Percentiles rank a stretch among this genome's conserved stretches.
Evolutionary conservation across 2,329 filamentous ascomycete species (phyloP).

Genomic region (Microdochium trichocladiopsis): DNA sequence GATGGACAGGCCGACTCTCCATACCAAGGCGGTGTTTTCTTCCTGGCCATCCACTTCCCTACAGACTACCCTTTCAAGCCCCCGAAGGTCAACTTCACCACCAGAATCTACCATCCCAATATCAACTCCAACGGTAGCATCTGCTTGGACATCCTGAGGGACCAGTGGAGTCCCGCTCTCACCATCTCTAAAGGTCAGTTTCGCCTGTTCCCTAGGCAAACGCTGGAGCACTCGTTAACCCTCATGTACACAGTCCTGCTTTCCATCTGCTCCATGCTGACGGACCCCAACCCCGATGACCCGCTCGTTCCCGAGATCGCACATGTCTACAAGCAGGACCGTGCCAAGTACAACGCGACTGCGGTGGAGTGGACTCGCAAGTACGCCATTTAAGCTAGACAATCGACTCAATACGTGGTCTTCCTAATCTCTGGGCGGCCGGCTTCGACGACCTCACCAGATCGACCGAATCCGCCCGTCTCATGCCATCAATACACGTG

Average conservation of each 20-base stretch:
- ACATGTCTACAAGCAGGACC: conserved; percentile 99
- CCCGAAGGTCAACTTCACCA: conserved; percentile 99
- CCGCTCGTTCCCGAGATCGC: conserved; percentile 98
- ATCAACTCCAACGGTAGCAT: conserved; percentile 99
- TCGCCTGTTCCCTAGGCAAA: neutral
- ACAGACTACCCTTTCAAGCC: conserved; percentile 99
- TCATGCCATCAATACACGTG: neutral
- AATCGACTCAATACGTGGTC: conserved; percentile 8
- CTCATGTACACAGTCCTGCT: conserved; percentile 62
- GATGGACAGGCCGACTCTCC: conserved; percentile 77
- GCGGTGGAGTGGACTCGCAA: conserved; percentile 98
- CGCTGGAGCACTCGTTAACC: neutral
- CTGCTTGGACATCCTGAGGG: conserved; percentile 94
- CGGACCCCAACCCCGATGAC: conserved; percentile 98
- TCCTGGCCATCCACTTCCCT: conserved; percentile 97
- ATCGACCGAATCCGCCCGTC: neutral
- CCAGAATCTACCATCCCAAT: conserved; percentile 98
- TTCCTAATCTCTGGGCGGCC: conserved; percentile 2
- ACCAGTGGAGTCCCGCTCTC: conserved; percentile 97
- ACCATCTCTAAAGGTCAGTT: conserved; percentile 92
- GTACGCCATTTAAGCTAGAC: conserved; percentile 72
- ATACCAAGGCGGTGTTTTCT: conserved; percentile 98
- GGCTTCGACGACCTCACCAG: neutral
- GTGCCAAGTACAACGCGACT: conserved; percentile 89
- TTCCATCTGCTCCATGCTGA: conserved; percentile 99